phyloP scores from a whole-genome alignment of 371 early-diverging fungal genomes.

The Mortierella sp. region DNA sequence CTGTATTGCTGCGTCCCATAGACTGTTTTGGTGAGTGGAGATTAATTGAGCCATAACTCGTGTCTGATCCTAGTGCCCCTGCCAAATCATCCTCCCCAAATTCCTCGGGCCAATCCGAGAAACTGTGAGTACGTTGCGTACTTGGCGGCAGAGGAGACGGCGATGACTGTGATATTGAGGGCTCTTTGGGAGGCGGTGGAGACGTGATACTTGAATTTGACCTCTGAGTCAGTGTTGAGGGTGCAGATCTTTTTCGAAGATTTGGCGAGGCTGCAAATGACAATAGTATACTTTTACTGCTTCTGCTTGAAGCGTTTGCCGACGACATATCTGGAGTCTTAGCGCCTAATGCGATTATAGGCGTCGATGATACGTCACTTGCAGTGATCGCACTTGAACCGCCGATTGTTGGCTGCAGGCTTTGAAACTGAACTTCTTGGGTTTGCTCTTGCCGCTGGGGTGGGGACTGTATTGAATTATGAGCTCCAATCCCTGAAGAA shows the following conservation, averaged over 20 bases:
- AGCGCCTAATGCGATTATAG: constrained; percentile 28
- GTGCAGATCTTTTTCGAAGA: constrained; percentile 34
- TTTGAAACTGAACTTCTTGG: constrained; percentile 40
- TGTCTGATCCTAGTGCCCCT: constrained; percentile 15
- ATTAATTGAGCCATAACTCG: background rate
- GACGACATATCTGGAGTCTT: constrained; percentile 11
- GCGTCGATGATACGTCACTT: constrained; percentile 9
- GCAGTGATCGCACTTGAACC: background rate
- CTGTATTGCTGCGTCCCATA: background rate
- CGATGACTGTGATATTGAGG: background rate
- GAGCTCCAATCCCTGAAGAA: background rate
- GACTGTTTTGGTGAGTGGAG: background rate
- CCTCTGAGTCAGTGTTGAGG: background rate
- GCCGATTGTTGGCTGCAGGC: constrained; percentile 29
- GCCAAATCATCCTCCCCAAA: constrained; percentile 25
- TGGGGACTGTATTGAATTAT: background rate
- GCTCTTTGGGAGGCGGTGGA: background rate
- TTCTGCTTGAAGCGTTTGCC: background rate
- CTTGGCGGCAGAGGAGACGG: background rate
- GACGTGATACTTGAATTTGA: constrained; percentile 12
- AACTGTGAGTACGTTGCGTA: constrained; percentile 1
- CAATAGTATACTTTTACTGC: constrained; percentile 14
- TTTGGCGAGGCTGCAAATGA: constrained; percentile 41
- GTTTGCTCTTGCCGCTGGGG: background rate
- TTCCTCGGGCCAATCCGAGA: constrained; percentile 34